A percentile compares a stretch with the other conserved stretches of the same genome.
These are phyloP conservation scores for Krasilnikovozyma curviuscula DNA, from an alignment of 768 basidiomycete genomes.

Conservation along the genomic window DNA sequence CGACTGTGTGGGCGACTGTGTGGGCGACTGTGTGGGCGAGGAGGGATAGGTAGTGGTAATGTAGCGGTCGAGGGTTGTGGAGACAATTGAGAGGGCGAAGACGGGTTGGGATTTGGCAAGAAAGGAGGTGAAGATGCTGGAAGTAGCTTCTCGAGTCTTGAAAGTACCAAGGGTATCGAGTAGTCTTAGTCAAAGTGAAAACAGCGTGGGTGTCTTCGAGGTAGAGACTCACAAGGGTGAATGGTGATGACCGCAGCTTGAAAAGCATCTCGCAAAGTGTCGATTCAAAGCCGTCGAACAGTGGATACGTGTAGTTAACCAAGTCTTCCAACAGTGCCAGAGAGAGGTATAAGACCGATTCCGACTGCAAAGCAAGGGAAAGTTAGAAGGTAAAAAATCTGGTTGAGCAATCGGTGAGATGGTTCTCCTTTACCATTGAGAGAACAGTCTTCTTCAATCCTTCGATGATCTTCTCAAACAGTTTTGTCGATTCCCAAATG, in stretches of 20 bases:
- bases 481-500: too few relatives aligned
- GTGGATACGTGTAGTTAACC: background rate
- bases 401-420: too few relatives aligned
- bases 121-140: conserved; percentile 17
- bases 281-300: background rate
- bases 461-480: too few relatives aligned
- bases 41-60: background rate
- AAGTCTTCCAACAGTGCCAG: background rate
- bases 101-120: conserved; percentile 17
- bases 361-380: background rate
- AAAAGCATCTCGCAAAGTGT: conserved; percentile 51
- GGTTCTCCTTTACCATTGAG: too few relatives aligned
- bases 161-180: background rate
- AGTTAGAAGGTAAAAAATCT: background rate
- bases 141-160: conserved; percentile 21
- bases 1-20: too few relatives aligned
- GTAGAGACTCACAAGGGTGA: conserved; percentile 14
- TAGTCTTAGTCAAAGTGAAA: background rate
- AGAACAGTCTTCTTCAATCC: too few relatives aligned
- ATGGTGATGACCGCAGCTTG: conserved; percentile 50
- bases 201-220: too few relatives aligned
- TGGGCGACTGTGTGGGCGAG: background rate
- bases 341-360: background rate
- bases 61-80: conserved; percentile 6
- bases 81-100: conserved; percentile 15